Evolutionary conservation across 768 basidiomycete species (phyloP).

Genomic region (Tylopilus plumbeoviolaceoides): DNA sequence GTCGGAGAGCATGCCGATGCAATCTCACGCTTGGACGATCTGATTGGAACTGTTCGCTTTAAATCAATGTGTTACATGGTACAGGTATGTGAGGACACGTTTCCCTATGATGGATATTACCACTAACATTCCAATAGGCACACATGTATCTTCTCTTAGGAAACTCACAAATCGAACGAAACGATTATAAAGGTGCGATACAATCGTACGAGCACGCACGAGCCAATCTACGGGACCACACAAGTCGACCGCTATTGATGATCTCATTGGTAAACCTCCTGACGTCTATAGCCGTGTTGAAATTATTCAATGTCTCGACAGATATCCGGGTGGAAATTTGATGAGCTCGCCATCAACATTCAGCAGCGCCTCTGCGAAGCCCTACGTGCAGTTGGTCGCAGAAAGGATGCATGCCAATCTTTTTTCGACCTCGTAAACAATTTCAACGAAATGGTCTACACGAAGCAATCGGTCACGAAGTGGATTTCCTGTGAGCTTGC

Average conservation of each 20-base stretch:
- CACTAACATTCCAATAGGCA: not conserved
- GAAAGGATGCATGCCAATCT: not conserved
- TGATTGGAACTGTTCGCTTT: not conserved
- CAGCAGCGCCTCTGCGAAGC: not conserved
- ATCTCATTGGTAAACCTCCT: not conserved
- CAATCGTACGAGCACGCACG: not conserved
- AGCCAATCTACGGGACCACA: not conserved
- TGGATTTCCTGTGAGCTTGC: too few relatives aligned
- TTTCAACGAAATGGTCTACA: too few relatives aligned
- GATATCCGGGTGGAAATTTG: constrained; percentile 1
- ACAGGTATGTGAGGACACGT: not conserved
- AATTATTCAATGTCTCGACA: not conserved
- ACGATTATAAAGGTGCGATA: not conserved
- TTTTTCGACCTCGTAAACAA: too few relatives aligned
- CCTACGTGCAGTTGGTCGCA: not conserved
- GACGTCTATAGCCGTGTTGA: too few relatives aligned
- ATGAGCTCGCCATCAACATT: not conserved
- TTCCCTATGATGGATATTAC: not conserved
- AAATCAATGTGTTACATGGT: not conserved
- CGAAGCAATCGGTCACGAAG: too few relatives aligned
- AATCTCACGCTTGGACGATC: not conserved
- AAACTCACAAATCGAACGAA: not conserved
- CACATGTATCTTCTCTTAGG: not conserved
- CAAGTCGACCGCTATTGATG: not conserved
- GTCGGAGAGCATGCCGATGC: not conserved